These are phyloP conservation scores for Phytomonas sp. DNA, from an alignment of 208 protist species.

Conservation along the genomic window DNA sequence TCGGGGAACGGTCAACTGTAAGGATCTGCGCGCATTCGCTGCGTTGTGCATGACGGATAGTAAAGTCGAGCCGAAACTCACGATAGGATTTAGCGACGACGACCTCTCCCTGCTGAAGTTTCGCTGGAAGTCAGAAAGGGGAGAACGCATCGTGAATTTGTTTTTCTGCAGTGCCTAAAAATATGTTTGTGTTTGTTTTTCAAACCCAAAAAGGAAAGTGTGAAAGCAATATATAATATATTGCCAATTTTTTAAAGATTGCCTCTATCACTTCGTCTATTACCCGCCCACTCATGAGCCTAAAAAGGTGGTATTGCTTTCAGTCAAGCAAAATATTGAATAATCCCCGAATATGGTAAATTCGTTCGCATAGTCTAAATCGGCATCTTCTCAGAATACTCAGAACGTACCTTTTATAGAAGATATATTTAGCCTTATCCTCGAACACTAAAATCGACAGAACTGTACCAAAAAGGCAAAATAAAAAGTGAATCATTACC, in stretches of 20 bases:
- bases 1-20: conserved; percentile 32
- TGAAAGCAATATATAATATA: no score
- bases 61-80: conserved; percentile 15
- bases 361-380: neutral
- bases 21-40: conserved; percentile 41
- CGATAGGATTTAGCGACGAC: conserved; percentile 39
- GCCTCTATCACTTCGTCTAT: neutral
- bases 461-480: neutral
- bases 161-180: conserved; percentile 46
- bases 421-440: neutral
- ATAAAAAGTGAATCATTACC: neutral
- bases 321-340: neutral
- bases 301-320: neutral
- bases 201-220: neutral
- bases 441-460: neutral
- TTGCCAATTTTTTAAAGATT: no score
- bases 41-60: conserved; percentile 23
- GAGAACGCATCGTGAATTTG: conserved; percentile 27
- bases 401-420: neutral
- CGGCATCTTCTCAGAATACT: neutral
- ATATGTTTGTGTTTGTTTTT: neutral
- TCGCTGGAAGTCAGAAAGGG: conserved; percentile 26
- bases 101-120: conserved; percentile 40
- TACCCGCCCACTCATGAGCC: neutral
- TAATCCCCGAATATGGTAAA: neutral